Conservation (phyloP, 306 rosid genomes). For the Medicago lupulina region DNA sequence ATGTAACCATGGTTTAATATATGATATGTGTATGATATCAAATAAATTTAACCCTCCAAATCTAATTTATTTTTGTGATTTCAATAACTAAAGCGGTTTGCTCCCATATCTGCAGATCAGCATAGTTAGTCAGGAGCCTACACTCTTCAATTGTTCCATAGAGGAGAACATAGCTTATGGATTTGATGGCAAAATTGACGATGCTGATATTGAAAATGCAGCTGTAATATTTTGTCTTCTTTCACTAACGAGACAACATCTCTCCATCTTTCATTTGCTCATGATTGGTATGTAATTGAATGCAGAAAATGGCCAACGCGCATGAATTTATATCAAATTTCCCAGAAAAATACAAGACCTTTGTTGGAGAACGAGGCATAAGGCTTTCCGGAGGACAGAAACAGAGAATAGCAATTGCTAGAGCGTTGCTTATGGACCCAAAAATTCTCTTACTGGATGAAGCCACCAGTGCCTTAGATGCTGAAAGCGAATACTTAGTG, state of each 20-base stretch:
- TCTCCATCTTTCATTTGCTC: conserved; percentile 29
- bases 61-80: conserved; percentile 27
- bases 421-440: conserved; percentile 75
- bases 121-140: conserved; percentile 84
- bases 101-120: conserved; percentile 62
- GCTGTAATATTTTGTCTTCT: conserved; percentile 58
- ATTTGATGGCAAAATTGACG: conserved; percentile 62
- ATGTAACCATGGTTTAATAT: conserved; percentile 24
- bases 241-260: background rate
- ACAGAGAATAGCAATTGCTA: conserved; percentile 77
- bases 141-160: conserved; percentile 78
- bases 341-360: conserved; percentile 68
- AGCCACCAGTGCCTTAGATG: conserved; percentile 85
- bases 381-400: conserved; percentile 86
- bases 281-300: conserved; percentile 33
- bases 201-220: conserved; percentile 61
- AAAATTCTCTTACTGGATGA: conserved; percentile 69
- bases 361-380: conserved; percentile 72
- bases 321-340: conserved; percentile 68
- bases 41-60: conserved; percentile 22
- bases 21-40: conserved; percentile 18
- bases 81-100: conserved; percentile 33
- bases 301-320: conserved; percentile 84
- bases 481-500: conserved; percentile 78
- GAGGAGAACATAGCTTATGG: conserved; percentile 90